Evolutionary conservation across 148 eudicot genomes (phyloP).

Genomic region (Camellia granthamiana): DNA sequence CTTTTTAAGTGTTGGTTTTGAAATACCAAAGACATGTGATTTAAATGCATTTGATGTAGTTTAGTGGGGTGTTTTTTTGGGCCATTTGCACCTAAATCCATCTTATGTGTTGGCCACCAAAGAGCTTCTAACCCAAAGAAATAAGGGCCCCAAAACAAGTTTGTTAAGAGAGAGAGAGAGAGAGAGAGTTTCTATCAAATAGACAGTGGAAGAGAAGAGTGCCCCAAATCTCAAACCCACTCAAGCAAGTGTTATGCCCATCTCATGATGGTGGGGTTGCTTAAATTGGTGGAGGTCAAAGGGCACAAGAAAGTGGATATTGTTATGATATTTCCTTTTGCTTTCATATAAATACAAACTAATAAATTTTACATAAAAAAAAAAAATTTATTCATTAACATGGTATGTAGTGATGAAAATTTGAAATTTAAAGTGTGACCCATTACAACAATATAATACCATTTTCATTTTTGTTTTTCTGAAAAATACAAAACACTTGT

Average conservation of each 20-base stretch:
- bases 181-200: not conserved
- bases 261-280: slow-evolving; percentile 18
- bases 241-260: not conserved
- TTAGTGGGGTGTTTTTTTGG: not conserved
- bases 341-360: not conserved
- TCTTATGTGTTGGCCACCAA: not conserved
- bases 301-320: slow-evolving; percentile 13
- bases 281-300: slow-evolving; percentile 21
- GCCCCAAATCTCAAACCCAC: not conserved
- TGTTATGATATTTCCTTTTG: slow-evolving; percentile 4
- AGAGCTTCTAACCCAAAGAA: not conserved
- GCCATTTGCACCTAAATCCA: not conserved
- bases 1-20: not conserved
- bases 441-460: no score
- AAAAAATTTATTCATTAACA: no score
- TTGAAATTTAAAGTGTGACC: no score
- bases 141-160: not conserved
- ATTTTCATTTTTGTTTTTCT: no score
- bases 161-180: not conserved
- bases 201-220: no score
- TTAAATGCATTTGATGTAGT: not conserved
- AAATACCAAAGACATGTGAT: not conserved
- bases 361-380: no score
- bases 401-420: no score
- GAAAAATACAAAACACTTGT: no score